phyloP scores from a whole-genome alignment of 768 basidiomycete genomes.

The Cubamyces lactineus region DNA sequence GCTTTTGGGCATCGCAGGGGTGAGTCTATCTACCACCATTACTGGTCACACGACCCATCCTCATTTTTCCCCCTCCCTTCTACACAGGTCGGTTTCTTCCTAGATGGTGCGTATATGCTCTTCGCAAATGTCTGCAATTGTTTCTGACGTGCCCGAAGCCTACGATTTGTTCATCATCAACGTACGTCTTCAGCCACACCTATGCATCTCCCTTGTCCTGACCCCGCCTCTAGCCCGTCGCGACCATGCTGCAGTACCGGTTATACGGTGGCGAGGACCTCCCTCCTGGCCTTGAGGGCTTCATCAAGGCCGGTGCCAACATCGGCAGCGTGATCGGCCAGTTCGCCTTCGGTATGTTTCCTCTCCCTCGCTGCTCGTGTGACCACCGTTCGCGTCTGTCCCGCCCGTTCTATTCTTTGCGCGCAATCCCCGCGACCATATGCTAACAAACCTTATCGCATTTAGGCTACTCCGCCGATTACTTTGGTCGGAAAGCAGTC shows the following conservation, averaged over 20 bases:
- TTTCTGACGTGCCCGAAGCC: constrained; percentile 40
- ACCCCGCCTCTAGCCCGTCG: constrained; percentile 50
- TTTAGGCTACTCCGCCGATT: constrained; percentile 65
- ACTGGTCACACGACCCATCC: constrained; percentile 15
- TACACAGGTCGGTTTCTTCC: constrained; percentile 66
- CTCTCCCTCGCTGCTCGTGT: constrained; percentile 1
- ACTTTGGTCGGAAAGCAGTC: constrained; percentile 68
- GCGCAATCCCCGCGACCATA: neutral
- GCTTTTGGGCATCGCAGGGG: constrained; percentile 63
- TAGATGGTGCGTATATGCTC: constrained; percentile 53
- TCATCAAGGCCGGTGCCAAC: constrained; percentile 69
- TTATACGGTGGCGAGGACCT: constrained; percentile 56
- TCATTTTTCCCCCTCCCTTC: constrained; percentile 4
- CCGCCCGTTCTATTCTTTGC: neutral
- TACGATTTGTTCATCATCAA: constrained; percentile 77
- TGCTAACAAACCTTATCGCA: neutral
- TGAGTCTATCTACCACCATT: constrained; percentile 35
- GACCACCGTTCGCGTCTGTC: neutral
- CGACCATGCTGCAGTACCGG: constrained; percentile 69
- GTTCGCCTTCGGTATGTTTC: constrained; percentile 55
- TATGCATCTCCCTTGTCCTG: neutral
- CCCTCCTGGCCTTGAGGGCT: constrained; percentile 59
- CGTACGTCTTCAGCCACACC: constrained; percentile 38
- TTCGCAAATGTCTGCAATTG: neutral
- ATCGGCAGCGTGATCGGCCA: constrained; percentile 76